Evolutionary conservation across 2,329 filamentous ascomycete species (phyloP), one percentile per base, ranked within the genome.

Genomic region (Colletotrichum lupini): DNA sequence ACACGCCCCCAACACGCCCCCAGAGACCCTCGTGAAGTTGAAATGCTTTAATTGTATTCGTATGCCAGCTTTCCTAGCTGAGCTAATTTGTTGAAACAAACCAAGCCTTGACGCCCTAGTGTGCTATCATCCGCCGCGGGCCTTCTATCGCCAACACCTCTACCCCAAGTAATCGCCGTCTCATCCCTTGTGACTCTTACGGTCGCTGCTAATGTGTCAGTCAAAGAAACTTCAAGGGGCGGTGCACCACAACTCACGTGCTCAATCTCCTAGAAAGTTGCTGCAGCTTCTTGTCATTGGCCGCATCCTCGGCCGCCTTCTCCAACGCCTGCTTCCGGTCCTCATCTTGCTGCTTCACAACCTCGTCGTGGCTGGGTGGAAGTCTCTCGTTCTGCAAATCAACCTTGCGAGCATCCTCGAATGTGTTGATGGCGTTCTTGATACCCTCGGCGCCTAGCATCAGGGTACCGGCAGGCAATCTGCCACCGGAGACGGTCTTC

Each of bases 361-460:
- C 95, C 83, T 99, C 97, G 61, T 98, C 96, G 75, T 97, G 94
- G 76, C 91, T 97, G 0, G 97, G 97, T 62, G 97, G 97, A 76
- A 99, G 87, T 75, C 95, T 91, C 85, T 99, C 97, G 82, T 99
- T 99, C 85, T 98, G 95, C 75, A 98, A 80, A 85, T 99, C 97
- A 61, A 99, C 95, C 87, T 98, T 98, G 75, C 95, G 90, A 19
- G 97, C 97, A 82, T 99, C 97, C 82, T 99, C 97, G 77, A 99
- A 99, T 78, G 91, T 97, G 84, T 91, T 96, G 79, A 99, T 99
- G 42, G 97, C 97, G 80, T 98, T 95, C 88, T 98, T 99, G 87
- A 98, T 98, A 72, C 97, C 97, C 85, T 99, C 97, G 1, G 97
- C 96, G 72, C 97, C 97, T 66, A 98, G 90, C 97, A 99, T 98